Base-by-base conservation (phyloP, 2,329 filamentous ascomycete genomes). In the Cladosporium sp. region DNA sequence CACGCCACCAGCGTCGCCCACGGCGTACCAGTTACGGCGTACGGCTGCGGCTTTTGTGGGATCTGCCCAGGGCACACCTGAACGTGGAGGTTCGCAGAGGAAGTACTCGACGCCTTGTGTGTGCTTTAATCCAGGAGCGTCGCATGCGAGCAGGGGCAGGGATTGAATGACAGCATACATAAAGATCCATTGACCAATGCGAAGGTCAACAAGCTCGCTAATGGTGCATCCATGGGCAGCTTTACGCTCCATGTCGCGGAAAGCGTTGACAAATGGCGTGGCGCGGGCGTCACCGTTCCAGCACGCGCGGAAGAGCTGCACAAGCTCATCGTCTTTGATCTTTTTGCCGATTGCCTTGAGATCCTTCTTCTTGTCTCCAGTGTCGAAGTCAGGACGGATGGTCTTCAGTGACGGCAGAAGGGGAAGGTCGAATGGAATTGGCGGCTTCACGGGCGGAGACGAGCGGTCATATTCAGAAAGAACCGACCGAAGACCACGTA, bases 391-490 rank as follows among this genome's bases (percentile, higher is more conserved):
- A 40, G 84, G 81, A 58, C 87, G 80, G 17, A 91, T 80, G 1
- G 84, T 78, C 34, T 82, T 80, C 66, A 95, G 82, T 1, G 82
- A 83, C 0, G 93, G 93, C 22, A 95, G 75, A 64, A 87, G 83
- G 2, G 94, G 93, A 4, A 90, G 80, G 70, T 97, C 93, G 69
- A 93, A 97, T 0, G 94, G 93, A 58, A 97, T 86, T 0, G 93
- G 91, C 0, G 94, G 94, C 60, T 93, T 84, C 0, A 97, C 92
- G 0, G 94, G 94, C 1, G 93, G 91, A 14, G 88, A 90, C 8
- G 89, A 93, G 60, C 88, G 85, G 71, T 99, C 94, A 69, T 92
- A 97, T 74, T 97, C 93, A 65, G 84, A 87, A 63, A 97, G 80
- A 12, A 97, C 83, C 62, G 86, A 87, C 56, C 93, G 86, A 47